Base-by-base conservation (phyloP, 2,329 filamentous ascomycete genomes). In the Sarocladium oryzae region DNA sequence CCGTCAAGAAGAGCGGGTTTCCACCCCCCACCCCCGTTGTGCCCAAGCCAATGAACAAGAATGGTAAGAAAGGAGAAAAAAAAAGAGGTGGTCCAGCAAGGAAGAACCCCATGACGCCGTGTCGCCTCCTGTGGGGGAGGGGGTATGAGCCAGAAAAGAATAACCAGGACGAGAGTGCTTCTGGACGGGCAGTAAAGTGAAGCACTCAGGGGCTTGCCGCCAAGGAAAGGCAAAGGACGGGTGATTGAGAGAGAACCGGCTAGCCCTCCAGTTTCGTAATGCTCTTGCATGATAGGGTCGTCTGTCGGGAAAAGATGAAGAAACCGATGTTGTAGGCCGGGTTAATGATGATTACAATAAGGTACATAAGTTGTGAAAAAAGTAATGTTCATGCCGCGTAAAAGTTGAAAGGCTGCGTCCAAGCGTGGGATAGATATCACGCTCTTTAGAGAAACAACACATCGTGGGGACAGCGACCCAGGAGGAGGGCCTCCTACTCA, bases 311-410 rank as follows among this genome's bases (percentile, higher is more conserved):
- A 36, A 16, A 36, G 8, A 5, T 6, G 33, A 15, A 36, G 15
- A 13, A 36, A 16, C 16, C 4, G n/a, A 18, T 4, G 7, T 13
- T 20, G 11, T 13, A 15, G n/a, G 13, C 28, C 26, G 8, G 21
- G 26, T n/a, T 33, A 48, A 48, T 4, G 43, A 33, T 48, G 28
- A 48, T 48, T 48, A 48, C 43, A 48, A 43, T 43, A 18, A 21
- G 40, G 40, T 43, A 43, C 40, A 43, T 28, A 23, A 48, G 6
- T 18, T 32, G 43, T 32, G 26, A 16, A 21, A 7, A 7, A 33
- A 23, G 24, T n/a, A n/a, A 33, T 48, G 24, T 21, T 48, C 43
- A 21, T 48, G 43, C 21, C 24, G 43, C 43, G 20, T 32, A 15
- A 33, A n/a, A n/a, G n/a, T n/a, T 10, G 33, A 48, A 48, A 33